A percentile compares a stretch with the other conserved stretches of the same genome.
These are phyloP conservation scores for Aureobasidium sp. DNA, from an alignment of 2,329 filamentous ascomycete genomes.

Conservation along the genomic window DNA sequence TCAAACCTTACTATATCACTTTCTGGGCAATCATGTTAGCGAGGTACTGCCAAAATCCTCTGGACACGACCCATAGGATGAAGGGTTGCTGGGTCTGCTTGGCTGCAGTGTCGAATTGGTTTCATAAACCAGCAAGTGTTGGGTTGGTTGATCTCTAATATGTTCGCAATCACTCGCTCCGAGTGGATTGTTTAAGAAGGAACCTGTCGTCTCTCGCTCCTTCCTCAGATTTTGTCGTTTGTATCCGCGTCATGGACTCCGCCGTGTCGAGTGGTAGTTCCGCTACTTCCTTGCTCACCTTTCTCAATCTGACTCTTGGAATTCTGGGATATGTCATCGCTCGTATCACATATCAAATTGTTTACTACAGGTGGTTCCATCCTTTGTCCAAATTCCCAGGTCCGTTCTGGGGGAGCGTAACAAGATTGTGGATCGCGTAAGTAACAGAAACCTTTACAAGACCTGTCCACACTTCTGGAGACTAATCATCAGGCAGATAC, in stretches of 20 bases:
- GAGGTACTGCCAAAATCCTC: not conserved
- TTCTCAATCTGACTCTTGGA: not conserved
- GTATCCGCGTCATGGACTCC: not conserved
- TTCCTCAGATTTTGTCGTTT: not conserved
- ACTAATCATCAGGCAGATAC: conserved; percentile 18
- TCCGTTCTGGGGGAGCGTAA: conserved; percentile 22
- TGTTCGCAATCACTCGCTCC: not conserved
- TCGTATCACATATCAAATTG: conserved; percentile 4
- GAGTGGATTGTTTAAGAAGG: not conserved
- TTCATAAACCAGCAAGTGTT: not conserved
- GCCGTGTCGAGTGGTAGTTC: not conserved
- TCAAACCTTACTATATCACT: not conserved
- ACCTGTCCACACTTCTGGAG: not conserved
- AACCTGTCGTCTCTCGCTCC: not conserved
- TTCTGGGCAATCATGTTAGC: not conserved
- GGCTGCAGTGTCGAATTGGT: not conserved
- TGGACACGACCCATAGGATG: not conserved
- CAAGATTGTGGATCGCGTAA: conserved; percentile 36
- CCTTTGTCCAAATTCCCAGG: conserved; percentile 25
- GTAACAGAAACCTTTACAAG: not conserved
- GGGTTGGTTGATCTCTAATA: not conserved
- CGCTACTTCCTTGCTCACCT: not conserved
- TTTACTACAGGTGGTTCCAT: conserved; percentile 23
- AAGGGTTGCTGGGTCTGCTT: not conserved
- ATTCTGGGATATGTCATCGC: not conserved